Evolutionary conservation across 1,284 basidiomycete genomes (phyloP), one percentile per base, ranked within the genome.

Genomic region (Neotropicomus parvogracilis): DNA sequence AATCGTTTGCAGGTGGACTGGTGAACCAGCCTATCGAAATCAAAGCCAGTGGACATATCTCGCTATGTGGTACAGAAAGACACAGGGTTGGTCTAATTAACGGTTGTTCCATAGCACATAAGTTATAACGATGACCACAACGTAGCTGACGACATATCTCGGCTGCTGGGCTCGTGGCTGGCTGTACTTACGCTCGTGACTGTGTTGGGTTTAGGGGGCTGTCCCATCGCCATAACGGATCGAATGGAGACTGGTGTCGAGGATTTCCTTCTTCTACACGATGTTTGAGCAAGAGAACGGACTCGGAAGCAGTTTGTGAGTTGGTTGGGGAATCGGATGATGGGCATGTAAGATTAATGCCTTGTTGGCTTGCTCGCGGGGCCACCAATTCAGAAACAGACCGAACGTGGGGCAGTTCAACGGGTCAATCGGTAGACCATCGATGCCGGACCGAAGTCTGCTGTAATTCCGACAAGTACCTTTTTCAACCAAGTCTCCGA

Each of bases 281-380:
- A 74, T 66, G 46, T 57, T 67, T 21, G 73, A 73, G 50, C 73
- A 74, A 19, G 57, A 54, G 8, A 65, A 43, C 35, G 55, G 61
- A 39, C 49, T 47, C 66, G 72, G 43, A 12, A n/a, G n/a, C n/a
- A n/a, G n/a, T n/a, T n/a, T n/a, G n/a, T n/a, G n/a, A n/a, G n/a
- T n/a, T n/a, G n/a, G n/a, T n/a, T n/a, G n/a, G n/a, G n/a, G n/a
- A n/a, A n/a, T n/a, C n/a, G n/a, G n/a, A n/a, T n/a, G n/a, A n/a
- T n/a, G n/a, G n/a, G n/a, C n/a, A n/a, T 19, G n/a, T 12, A 24
- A 24, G 9, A 34, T n/a, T 26, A 26, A 8, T 12, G 13, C 39
- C 2, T 46, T 50, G 53, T 35, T 49, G 59, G 60, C 49, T 50
- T 53, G 40, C 54, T 41, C 38, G 62, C 48, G 56, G 62, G 11